These are phyloP conservation scores for Lunasporangiospora selenospora DNA, from an alignment of 192 early-diverging fungal genomes.

Conservation along the genomic window DNA sequence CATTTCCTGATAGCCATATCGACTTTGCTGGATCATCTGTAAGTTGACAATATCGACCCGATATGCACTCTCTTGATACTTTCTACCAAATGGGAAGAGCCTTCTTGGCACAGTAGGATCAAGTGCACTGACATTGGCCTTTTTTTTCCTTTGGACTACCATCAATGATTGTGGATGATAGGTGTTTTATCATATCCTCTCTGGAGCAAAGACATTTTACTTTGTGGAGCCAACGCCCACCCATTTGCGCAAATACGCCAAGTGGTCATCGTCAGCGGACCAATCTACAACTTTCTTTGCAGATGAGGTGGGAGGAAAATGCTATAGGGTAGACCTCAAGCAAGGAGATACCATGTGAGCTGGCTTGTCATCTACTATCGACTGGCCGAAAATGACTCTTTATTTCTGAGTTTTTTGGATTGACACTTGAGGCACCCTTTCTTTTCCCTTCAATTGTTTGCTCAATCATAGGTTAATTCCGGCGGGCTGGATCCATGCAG, in stretches of 20 bases:
- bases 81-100: too few relatives aligned
- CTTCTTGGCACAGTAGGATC: not conserved
- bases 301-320: constrained; percentile 78
- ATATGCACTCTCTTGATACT: too few relatives aligned
- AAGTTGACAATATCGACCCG: not conserved
- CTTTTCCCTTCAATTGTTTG: not conserved
- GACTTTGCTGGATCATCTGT: constrained; percentile 52
- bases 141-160: too few relatives aligned
- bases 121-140: not conserved
- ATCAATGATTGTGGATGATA: constrained; percentile 85
- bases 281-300: constrained; percentile 82
- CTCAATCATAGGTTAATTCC: constrained; percentile 78
- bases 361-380: not conserved
- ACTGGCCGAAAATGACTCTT: not conserved
- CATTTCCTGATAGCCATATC: constrained; percentile 71
- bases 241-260: constrained; percentile 89
- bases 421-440: not conserved
- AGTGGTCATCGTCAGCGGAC: constrained; percentile 89
- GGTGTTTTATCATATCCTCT: constrained; percentile 92
- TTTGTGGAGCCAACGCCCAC: constrained; percentile 83
- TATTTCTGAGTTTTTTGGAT: too few relatives aligned
- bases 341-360: constrained; percentile 88
- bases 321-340: constrained; percentile 74
- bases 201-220: constrained; percentile 89
- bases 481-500: constrained; percentile 96